Base-by-base conservation (phyloP, 805 yeast species). In the Myxozyma vanderwaltii region DNA sequence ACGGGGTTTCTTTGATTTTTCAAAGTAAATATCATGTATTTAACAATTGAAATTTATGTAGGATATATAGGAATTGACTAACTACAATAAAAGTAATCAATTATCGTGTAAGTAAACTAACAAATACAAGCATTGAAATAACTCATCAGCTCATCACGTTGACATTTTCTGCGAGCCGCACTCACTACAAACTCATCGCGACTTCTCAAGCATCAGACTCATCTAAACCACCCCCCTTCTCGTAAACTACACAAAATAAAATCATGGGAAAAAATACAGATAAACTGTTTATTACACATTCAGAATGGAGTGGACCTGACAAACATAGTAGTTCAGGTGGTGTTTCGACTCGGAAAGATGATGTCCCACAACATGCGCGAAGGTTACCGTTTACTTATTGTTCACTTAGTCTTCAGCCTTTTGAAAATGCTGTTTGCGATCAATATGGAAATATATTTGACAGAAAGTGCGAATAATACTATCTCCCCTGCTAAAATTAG, bases 221-320 rank as follows among this genome's bases (percentile, higher is more conserved):
- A n/a, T n/a, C n/a, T n/a, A n/a, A n/a, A n/a, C n/a, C n/a, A n/a
- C 33, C 6, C 6, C 33, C 10, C 6, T 6, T 7, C 33, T 29
- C 10, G 10, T 29, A 29, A 29, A 29, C 10, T 7, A 10, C 17
- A 43, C n/a, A 2, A 45, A 4, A 13, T 10, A n/a, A 5, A 7
- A 36, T 38, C 7, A 73, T 73, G 76, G 76, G 76, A 23, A 73
- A 72, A 51, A 72, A 72, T 54, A 73, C 76, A 2, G 76, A 73
- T 54, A 73, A 73, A 57, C 59, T 73, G 21, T 73, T 65, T 58
- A 68, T 73, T 17, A 73, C 76, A 10, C 75, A 71, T 29, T 69
- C 73, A 3, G 76, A 73, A 65, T 71, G 74, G 74, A 65, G 67
- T 15, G 63, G 63, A 0, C 70, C 69, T 3, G 71, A 61, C 27